Evolutionary conservation across 2,329 filamentous ascomycete genomes (phyloP).

Genomic region (Colletotrichum ledebouriae): DNA sequence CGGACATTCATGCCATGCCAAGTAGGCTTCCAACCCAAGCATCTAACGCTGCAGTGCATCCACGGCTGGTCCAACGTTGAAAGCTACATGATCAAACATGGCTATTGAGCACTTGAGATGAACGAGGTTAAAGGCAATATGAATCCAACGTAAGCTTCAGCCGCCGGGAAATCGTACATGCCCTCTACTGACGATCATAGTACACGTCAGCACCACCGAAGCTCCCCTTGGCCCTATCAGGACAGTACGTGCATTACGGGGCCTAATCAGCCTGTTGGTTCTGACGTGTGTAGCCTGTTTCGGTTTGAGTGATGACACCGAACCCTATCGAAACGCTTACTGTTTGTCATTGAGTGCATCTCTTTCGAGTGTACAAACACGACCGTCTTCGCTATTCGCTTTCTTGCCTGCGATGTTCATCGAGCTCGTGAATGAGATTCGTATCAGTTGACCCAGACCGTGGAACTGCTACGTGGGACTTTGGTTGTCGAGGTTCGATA

Average conservation of each 20-base stretch:
- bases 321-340: neutral
- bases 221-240: neutral
- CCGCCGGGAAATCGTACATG: neutral
- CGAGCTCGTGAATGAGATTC: neutral
- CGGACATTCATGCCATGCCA: neutral
- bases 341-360: no score
- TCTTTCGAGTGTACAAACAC: no score
- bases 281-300: neutral
- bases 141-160: slow-evolving; percentile 10
- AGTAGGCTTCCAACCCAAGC: no score
- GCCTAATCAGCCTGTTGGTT: neutral
- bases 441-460: no score
- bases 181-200: neutral
- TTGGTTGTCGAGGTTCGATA: neutral
- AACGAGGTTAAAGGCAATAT: no score
- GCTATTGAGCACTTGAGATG: slow-evolving; percentile 11
- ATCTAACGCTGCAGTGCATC: neutral
- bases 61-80: no score
- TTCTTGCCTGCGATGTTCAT: no score
- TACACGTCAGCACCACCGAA: slow-evolving; percentile 15
- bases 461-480: neutral
- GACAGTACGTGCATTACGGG: neutral
- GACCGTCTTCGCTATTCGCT: no score
- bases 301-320: neutral
- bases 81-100: neutral